Evolutionary conservation across 805 yeast genomes (phyloP), one percentile per base, ranked within the genome.

Genomic region (Phaffomyces thermotolerans): DNA sequence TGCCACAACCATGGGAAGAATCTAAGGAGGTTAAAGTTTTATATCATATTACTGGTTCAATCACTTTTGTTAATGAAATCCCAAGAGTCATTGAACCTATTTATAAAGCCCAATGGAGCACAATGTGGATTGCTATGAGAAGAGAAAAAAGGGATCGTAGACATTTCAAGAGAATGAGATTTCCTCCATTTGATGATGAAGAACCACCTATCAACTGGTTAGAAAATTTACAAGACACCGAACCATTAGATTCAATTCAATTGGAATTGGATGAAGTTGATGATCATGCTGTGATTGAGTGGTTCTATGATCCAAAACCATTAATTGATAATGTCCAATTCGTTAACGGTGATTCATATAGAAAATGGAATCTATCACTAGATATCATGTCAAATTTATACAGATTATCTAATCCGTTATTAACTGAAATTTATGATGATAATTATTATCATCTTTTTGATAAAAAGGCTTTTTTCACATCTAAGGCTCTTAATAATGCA

Each of bases 1-100:
- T 93, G 91, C 99, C 99, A 0, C 95, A 89, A 59, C 99, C 99
- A 1, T 93, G 99, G 99, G 98, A 93, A 60, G 76, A 78, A 41
- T 67, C 75, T 2, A 85, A 85, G 48, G 95, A 85, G 36, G 98
- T 93, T 20, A 79, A 76, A 45, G 98, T 91, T 7, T 63, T 91
- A 35, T 93, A 93, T 60, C 99, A 93, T 57, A 74, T 75, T 18
- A 79, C 93, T 0, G 99, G 99, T 23, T 97, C 99, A 13, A 83
- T 93, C 17, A 88, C 99, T 0, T 89, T 93, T 69, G 96, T 93
- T 18, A 83, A 91, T 60, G 98, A 93, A 59, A 72, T 76, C 4
- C 97, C 98, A 0, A 69, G 95, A 52, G 98, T 93, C 4, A 83
- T 88, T 15, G 95, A 86, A 56, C 96, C 97, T 0, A 81, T 89